Conservation (phyloP, 169 alveolate species). For the Cryptosporidium canis region DNA sequence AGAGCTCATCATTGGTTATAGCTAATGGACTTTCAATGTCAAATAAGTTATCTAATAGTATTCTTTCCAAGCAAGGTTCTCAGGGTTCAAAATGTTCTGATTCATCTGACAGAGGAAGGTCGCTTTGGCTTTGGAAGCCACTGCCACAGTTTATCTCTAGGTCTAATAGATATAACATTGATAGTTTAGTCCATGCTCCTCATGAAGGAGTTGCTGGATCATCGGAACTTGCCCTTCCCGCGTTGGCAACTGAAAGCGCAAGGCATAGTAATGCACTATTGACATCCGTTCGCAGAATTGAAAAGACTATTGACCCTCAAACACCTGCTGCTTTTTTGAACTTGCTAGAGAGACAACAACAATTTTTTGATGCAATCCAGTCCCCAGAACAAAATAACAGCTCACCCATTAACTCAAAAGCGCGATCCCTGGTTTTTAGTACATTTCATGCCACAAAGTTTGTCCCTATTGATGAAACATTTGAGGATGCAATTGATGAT, state of each 20-base stretch:
- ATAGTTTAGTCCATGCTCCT: neutral
- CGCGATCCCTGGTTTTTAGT: constrained; percentile 38
- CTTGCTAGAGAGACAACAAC: constrained; percentile 65
- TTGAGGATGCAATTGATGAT: constrained; percentile 72
- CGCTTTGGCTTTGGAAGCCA: constrained; percentile 70
- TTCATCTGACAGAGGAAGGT: constrained; percentile 48
- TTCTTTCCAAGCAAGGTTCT: neutral
- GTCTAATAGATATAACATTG: constrained; percentile 32
- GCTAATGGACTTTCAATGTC: neutral
- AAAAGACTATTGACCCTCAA: constrained; percentile 41
- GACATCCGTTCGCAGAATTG: constrained; percentile 49
- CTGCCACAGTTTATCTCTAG: constrained; percentile 66
- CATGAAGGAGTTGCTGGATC: neutral
- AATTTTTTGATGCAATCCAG: constrained; percentile 58
- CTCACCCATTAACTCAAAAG: constrained; percentile 22
- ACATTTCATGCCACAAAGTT: constrained; percentile 31
- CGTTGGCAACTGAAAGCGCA: constrained; percentile 68
- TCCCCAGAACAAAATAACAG: constrained; percentile 37
- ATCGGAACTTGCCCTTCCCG: constrained; percentile 59
- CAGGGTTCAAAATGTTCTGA: constrained; percentile 7
- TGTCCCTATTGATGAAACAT: constrained; percentile 34
- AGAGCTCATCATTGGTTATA: neutral
- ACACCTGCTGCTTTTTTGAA: constrained; percentile 62
- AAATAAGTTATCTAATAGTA: neutral
- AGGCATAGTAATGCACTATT: constrained; percentile 34